Evolutionary conservation across 495 filamentous ascomycete genomes (phyloP), one percentile per base, ranked within the genome.

Genomic region (Aspergillus diversus): DNA sequence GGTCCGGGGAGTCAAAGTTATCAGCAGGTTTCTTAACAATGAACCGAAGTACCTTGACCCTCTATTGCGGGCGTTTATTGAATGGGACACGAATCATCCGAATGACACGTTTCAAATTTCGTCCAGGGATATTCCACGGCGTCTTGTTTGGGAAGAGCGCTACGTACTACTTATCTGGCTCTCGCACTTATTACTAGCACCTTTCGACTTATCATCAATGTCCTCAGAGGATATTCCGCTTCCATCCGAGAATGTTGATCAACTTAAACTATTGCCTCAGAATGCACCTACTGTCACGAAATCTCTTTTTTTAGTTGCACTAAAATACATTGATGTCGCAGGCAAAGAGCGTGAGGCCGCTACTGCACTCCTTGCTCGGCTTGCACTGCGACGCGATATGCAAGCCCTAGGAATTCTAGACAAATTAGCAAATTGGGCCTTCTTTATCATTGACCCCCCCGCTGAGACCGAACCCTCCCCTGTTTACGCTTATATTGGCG

Each of bases 121-220:
- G 0, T 2, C 46, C 7, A 57, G 46, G 9, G 59, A 68, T 48
- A 65, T 63, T 16, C 49, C 69, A 4, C 69, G 65, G 43, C 59
- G 71, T 0, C 83, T 90, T 74, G 76, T 77, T 7, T 99, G 95
- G 95, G 87, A 97, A 73, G 92, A 97, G 74, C 83, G 89, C 32
- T 97, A 96, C 67, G 79, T 97, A 33, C 87, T 93, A 60, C 77
- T 99, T 9, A 81, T 97, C 37, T 99, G 95, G 95, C 82, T 99
- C 7, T 93, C 91, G 3, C 96, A 98, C 75, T 79, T 98, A 3
- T 81, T 96, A 67, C 85, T 97, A n/a, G 90, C 91, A 12, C 95
- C 95, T 0, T 98, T 98, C 74, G 94, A 97, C 66, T 80, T 99
- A 55, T 81, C 87, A 17, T 91, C 89, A 7, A 90, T 99, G 58